These are phyloP conservation scores for Polytrichum formosum DNA, from an alignment of 225 moss, liverwort and hornwort genomes.

Conservation along the genomic window DNA sequence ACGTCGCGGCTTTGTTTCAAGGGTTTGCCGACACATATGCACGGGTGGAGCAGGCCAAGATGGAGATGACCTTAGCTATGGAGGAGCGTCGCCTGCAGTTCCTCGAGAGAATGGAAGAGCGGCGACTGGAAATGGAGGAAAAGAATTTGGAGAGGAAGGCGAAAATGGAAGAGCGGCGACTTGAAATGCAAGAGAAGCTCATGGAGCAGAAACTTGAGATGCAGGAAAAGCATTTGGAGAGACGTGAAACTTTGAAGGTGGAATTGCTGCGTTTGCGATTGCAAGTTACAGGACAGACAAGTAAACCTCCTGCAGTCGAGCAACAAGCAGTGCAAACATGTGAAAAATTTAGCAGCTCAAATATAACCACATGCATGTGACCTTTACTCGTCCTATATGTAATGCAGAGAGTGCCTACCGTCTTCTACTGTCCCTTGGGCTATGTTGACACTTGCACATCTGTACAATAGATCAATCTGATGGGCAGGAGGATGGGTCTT, in stretches of 20 bases:
- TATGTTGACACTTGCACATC: conserved; percentile 12
- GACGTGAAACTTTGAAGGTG: conserved; percentile 46
- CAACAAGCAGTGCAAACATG: conserved; percentile 48
- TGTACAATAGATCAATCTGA: conserved; percentile 31
- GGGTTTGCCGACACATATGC: conserved; percentile 52
- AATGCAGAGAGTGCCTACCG: conserved; percentile 11
- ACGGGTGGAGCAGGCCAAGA: conserved; percentile 50
- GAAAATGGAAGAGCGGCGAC: conserved; percentile 37
- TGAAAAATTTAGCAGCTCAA: conserved; percentile 49
- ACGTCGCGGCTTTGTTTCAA: conserved; percentile 41
- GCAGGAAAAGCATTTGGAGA: conserved; percentile 57
- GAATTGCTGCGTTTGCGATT: conserved; percentile 47
- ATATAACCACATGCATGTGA: conserved; percentile 46
- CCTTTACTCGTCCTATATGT: conserved; percentile 4
- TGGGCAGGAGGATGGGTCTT: conserved; percentile 17
- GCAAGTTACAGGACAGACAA: conserved; percentile 32
- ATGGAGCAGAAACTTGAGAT: conserved; percentile 53
- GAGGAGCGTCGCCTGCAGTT: conserved; percentile 50
- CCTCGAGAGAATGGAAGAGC: conserved; percentile 47
- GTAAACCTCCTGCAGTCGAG: conserved; percentile 30
- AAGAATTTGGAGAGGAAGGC: conserved; percentile 39
- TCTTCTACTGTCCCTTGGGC: neutral
- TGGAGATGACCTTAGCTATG: conserved; percentile 52
- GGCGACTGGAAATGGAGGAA: conserved; percentile 50
- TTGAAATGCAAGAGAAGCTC: conserved; percentile 46